A percentile compares a stretch with the other conserved stretches of the same genome.
Evolutionary conservation across 805 yeast genomes (phyloP).

Genomic region (Saturnispora serradocipensis): DNA sequence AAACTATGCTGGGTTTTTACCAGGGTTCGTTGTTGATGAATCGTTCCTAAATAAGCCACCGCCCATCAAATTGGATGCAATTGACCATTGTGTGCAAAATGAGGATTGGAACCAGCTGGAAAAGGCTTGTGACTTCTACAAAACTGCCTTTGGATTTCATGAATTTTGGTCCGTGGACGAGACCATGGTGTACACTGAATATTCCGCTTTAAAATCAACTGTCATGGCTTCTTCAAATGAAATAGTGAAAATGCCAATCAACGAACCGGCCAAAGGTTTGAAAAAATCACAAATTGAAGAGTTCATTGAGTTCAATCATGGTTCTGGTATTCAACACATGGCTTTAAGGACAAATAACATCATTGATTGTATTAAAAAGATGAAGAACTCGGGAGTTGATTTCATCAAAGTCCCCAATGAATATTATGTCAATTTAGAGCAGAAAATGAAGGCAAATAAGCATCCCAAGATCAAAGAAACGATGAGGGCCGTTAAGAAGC

Average conservation of each 20-base stretch:
- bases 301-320: constrained; percentile 61
- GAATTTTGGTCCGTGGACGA: constrained; percentile 84
- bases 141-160: constrained; percentile 60
- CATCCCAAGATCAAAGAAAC: constrained; percentile 44
- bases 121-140: constrained; percentile 49
- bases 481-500: constrained; percentile 37
- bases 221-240: constrained; percentile 70
- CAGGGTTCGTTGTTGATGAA: constrained; percentile 13
- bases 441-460: constrained; percentile 30
- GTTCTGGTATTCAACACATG: constrained; percentile 81
- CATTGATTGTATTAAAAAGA: constrained; percentile 39
- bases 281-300: constrained; percentile 75
- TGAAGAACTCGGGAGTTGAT: constrained; percentile 57
- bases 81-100: constrained; percentile 81
- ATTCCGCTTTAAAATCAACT: constrained; percentile 59
- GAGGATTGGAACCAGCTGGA: constrained; percentile 62
- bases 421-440: constrained; percentile 46
- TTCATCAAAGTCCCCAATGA: constrained; percentile 51
- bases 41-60: background rate
- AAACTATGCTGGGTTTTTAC: constrained; percentile 21
- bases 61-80: constrained; percentile 29
- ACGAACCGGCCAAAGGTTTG: constrained; percentile 69
- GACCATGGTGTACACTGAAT: constrained; percentile 57
- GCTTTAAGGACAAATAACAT: constrained; percentile 62
- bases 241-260: constrained; percentile 67